phyloP scores from a whole-genome alignment of 2,329 filamentous ascomycete genomes.

The Fusarium algeriense region DNA sequence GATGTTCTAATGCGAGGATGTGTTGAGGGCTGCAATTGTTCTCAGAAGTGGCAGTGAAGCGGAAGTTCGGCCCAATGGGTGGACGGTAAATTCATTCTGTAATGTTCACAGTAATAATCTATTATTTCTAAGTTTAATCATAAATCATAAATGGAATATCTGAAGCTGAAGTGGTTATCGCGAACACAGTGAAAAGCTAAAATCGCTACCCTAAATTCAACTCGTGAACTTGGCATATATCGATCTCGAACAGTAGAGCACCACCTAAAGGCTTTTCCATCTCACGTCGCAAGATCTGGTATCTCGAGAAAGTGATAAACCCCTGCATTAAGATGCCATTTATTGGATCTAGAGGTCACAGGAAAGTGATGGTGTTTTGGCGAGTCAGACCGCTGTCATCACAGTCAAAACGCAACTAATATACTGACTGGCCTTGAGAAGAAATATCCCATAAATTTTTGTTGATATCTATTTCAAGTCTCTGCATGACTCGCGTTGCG shows the following conservation, averaged over 20 bases:
- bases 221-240: not conserved
- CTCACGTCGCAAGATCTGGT: no score
- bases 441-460: not conserved
- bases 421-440: not conserved
- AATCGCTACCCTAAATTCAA: no score
- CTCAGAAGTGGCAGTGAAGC: no score
- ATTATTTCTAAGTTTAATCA: rapidly evolving
- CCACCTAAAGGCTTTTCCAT: no score
- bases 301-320: no score
- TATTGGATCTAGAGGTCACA: no score
- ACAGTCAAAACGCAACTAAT: no score
- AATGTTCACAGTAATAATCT: no score
- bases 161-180: not conserved
- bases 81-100: no score
- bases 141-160: not conserved
- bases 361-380: not conserved
- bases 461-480: not conserved
- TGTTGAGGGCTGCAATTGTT: not conserved
- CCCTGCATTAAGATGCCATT: no score
- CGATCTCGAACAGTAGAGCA: not conserved
- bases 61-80: no score
- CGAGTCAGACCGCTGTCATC: not conserved
- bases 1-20: no score
- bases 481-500: not conserved
- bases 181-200: not conserved